Base-by-base conservation (phyloP, 192 early-diverging fungal species). In the Diversispora eburnea region DNA sequence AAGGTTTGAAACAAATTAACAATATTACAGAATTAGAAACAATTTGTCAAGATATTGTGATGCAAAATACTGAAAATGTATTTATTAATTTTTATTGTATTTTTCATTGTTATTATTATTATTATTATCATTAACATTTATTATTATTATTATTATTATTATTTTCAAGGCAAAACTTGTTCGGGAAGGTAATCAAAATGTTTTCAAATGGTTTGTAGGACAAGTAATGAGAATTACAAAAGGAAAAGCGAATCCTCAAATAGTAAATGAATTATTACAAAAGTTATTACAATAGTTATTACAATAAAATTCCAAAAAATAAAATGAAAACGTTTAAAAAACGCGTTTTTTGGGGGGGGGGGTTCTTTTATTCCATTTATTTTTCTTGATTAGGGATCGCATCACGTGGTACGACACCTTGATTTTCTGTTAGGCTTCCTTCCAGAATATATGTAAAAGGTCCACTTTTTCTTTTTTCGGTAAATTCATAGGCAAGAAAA, bases 131-230 rank as follows among this genome's bases (percentile, higher is more conserved):
- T 68, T 25, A 55, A 79, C 15, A 15, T 39, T 46, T 15, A 12
- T 17, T 62, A 33, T 74, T 33, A 33, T 33, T 33, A 33, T 33
- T 33, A 33, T 33, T 33, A 33, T 33, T 33, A 33, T 33, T 33
- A 61, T 65, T 61, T 51, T 61, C n/a, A 60, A 94, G 81, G 88
- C 90, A 0, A 73, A 82, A 13, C 82, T 80, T 9, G 84, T 92
- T 51, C 75, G 84, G 73, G 81, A 78, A 13, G 94, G 92, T 0
- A 91, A 92, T 49, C 58, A 79, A 17, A 87, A 90, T 4, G 63
- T 92, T 45, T 77, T 91, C 5, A 88, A 89, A 42, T 94, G 93
- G 83, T 91, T 97, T 75, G 84, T 95, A 22, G 93, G 94, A 7
- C 87, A 93, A 78, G 84, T 91, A 7, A 93, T 97, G 91, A 81